Percentiles rank a stretch among this genome's conserved stretches.
These are phyloP conservation scores for Fraxinus floribunda DNA, from an alignment of 305 asterid genomes.

Conservation along the genomic window DNA sequence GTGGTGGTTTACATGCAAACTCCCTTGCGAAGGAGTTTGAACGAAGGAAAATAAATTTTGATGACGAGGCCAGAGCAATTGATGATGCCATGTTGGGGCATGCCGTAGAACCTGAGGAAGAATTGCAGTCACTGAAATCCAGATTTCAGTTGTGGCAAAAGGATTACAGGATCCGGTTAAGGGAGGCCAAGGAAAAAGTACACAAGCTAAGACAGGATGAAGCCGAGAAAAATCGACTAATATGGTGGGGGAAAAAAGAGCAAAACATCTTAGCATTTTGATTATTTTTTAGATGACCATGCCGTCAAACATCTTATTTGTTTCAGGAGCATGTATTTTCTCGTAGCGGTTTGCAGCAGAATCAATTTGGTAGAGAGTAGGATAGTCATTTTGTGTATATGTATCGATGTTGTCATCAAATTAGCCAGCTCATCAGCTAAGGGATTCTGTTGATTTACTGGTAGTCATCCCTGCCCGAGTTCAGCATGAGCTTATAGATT, in stretches of 20 bases:
- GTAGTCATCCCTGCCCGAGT: neutral
- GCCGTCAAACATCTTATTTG: neutral
- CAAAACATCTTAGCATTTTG: conserved; percentile 17
- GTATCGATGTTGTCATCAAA: neutral
- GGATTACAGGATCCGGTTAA: conserved; percentile 37
- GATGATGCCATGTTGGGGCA: conserved; percentile 30
- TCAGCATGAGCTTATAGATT: neutral
- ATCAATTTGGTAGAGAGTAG: neutral
- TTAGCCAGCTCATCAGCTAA: neutral
- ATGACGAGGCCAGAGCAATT: conserved; percentile 37
- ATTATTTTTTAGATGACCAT: neutral
- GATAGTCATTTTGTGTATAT: neutral
- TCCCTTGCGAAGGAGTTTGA: conserved; percentile 51
- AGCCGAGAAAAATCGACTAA: conserved; percentile 33
- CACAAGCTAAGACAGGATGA: conserved; percentile 30
- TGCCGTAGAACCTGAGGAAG: conserved; percentile 29
- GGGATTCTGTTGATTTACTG: neutral
- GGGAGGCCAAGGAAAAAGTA: conserved; percentile 47
- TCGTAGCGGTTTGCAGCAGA: neutral
- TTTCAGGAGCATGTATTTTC: neutral
- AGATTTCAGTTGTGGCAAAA: conserved; percentile 49
- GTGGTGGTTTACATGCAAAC: conserved; percentile 29
- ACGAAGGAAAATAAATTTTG: conserved; percentile 34
- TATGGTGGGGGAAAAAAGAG: conserved; percentile 42
- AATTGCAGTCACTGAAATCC: conserved; percentile 38